Base-by-base conservation (phyloP, 306 rosid species). In the Argentina anserina region DNA sequence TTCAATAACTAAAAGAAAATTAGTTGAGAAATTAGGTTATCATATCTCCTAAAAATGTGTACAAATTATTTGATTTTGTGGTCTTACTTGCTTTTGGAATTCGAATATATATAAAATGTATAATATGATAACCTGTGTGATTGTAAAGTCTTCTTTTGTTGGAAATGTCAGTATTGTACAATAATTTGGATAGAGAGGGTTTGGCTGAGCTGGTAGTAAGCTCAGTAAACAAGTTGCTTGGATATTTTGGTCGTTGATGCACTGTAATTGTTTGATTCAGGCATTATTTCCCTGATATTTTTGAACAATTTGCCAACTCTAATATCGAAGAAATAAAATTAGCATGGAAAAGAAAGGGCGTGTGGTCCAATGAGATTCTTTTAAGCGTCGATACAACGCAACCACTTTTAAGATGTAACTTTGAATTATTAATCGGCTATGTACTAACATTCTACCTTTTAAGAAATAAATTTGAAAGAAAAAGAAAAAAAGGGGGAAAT, bases 371-470 rank as follows among this genome's bases (percentile, higher is more conserved):
- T 20, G 21, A 69, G 76, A 79, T 62, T 69, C 72, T 41, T 26
- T 74, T 52, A 70, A 23, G 76, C 79, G 76, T 79, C 28, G 34
- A 68, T 63, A 42, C 67, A 69, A 79, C 68, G 79, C 79, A 5
- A 62, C n/a, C 14, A 33, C 76, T 70, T 47, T n/a, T 58, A n/a
- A 6, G 37, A 70, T 23, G 53, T 52, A 70, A 52, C n/a, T 25
- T 53, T 70, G 50, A 71, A 71, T 71, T 71, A 71, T 71, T 55
- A 71, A 55, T 50, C 61, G 39, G 20, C 65, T 29, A 70, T n/a
- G n/a, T n/a, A 33, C 63, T 56, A 11, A 18, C 33, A 33, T 2
- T 1, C 62, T 0, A 36, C 66, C 23, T 71, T 71, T 71, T 39
- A 11, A 33, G 18, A 58, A 58, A 28, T 20, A 58, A 28, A 58